Conservation (phyloP, 164 flowering plant genomes). For the Platanus orientalis region DNA sequence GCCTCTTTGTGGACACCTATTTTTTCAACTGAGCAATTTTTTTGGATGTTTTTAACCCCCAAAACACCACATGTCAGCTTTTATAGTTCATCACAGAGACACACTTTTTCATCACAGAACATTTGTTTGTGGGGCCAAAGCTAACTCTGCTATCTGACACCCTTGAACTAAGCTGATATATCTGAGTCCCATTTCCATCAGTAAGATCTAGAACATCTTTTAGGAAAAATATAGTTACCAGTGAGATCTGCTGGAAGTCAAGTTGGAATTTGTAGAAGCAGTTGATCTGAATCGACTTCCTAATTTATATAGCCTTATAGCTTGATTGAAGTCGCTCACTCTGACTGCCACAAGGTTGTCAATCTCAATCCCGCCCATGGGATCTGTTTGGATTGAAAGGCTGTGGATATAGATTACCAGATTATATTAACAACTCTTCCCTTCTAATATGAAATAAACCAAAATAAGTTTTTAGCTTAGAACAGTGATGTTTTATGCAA, state of each 20-base stretch:
- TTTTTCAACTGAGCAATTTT: no score
- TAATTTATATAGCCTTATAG: constrained; percentile 39
- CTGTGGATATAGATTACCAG: constrained; percentile 19
- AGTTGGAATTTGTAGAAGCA: constrained; percentile 51
- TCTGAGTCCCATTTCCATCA: neutral
- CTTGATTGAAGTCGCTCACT: constrained; percentile 49
- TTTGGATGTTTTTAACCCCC: no score
- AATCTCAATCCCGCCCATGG: constrained; percentile 45
- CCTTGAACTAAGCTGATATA: neutral
- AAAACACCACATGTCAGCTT: no score
- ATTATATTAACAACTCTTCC: constrained; percentile 6
- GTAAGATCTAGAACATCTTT: neutral
- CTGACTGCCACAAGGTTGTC: constrained; percentile 50
- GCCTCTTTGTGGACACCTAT: no score
- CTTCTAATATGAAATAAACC: neutral
- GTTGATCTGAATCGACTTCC: constrained; percentile 63
- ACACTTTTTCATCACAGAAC: no score
- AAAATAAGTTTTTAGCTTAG: neutral
- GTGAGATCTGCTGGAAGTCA: constrained; percentile 63
- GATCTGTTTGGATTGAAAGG: constrained; percentile 52
- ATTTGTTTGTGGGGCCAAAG: neutral
- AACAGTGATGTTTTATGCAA: no score
- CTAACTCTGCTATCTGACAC: neutral
- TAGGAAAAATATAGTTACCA: constrained; percentile 34
- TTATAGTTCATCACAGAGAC: no score